Evolutionary conservation across 192 early-diverging fungal genomes (phyloP).

Genomic region (Backusella tuberculispora): DNA sequence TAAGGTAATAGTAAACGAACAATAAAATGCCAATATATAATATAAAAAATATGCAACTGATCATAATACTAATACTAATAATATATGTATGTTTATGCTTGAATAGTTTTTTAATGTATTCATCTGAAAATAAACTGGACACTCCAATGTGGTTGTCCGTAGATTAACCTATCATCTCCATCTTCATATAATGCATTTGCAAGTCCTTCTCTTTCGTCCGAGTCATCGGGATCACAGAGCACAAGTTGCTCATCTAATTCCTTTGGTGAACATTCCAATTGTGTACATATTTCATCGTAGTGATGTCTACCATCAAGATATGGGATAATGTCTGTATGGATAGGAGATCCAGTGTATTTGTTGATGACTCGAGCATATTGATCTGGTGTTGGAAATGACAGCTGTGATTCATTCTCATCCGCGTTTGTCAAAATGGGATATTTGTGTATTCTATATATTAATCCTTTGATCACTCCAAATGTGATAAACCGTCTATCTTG

Average conservation of each 20-base stretch:
- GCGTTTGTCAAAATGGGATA: slow-evolving; percentile 70
- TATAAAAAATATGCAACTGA: not conserved
- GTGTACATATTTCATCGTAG: slow-evolving; percentile 78
- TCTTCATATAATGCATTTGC: slow-evolving; percentile 7
- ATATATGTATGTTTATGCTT: not conserved
- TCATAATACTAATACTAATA: not conserved
- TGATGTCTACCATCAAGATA: slow-evolving; percentile 70
- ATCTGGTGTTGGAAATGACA: not conserved
- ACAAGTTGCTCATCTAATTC: slow-evolving; percentile 59
- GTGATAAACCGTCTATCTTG: slow-evolving; percentile 78
- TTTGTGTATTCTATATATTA: slow-evolving; percentile 89
- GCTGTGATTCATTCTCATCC: not conserved
- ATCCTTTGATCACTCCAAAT: slow-evolving; percentile 86
- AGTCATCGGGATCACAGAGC: not conserved
- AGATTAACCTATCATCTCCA: slow-evolving; percentile 11
- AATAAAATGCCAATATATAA: not conserved
- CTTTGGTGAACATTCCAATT: slow-evolving; percentile 58
- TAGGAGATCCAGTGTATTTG: slow-evolving; percentile 27
- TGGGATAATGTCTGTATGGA: slow-evolving; percentile 40
- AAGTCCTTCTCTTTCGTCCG: not conserved
- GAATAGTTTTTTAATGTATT: not conserved
- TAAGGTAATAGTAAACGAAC: not conserved
- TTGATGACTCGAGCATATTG: slow-evolving; percentile 26
- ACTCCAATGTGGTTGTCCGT: slow-evolving; percentile 9
- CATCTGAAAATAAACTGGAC: slow-evolving; percentile 24